Evolutionary conservation across 805 yeast species (phyloP).

Genomic region (Candida sakaeoensis): DNA sequence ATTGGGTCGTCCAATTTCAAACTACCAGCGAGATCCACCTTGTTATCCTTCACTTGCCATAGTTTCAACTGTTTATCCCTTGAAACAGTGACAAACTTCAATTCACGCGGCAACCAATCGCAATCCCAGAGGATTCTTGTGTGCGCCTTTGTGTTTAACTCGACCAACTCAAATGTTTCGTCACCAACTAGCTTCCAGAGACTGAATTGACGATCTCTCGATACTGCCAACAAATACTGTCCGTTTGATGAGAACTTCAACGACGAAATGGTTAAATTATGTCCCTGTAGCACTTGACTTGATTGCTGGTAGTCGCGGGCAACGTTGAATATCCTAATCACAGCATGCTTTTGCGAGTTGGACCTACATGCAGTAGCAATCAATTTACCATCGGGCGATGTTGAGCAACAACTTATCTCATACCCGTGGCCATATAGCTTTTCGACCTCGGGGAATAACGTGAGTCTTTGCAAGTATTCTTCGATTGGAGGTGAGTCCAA

Average conservation of each 20-base stretch:
- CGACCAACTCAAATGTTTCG: constrained; percentile 35
- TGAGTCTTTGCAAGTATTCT: constrained; percentile 85
- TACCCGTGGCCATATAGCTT: constrained; percentile 97
- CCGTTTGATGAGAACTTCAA: constrained; percentile 72
- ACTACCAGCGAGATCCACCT: constrained; percentile 32
- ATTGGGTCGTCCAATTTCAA: constrained; percentile 54
- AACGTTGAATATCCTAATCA: constrained; percentile 69
- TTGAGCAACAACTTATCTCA: constrained; percentile 78
- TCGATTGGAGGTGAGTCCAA: constrained; percentile 73
- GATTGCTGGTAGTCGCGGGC: constrained; percentile 51
- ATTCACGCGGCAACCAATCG: constrained; percentile 65
- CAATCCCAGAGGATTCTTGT: constrained; percentile 94
- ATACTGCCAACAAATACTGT: constrained; percentile 63
- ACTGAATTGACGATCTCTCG: constrained; percentile 85
- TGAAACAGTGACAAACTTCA: constrained; percentile 74
- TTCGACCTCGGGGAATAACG: constrained; percentile 93
- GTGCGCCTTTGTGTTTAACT: constrained; percentile 72
- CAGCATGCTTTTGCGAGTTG: constrained; percentile 80
- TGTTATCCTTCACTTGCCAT: constrained; percentile 52
- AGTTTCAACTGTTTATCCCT: constrained; percentile 78
- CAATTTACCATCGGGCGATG: constrained; percentile 55
- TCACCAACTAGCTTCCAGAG: constrained; percentile 56
- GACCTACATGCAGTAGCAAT: constrained; percentile 93
- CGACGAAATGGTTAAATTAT: constrained; percentile 81
- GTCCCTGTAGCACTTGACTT: constrained; percentile 52